These are phyloP conservation scores for Agrocybe praecox DNA, from an alignment of 768 basidiomycete species.

Conservation along the genomic window DNA sequence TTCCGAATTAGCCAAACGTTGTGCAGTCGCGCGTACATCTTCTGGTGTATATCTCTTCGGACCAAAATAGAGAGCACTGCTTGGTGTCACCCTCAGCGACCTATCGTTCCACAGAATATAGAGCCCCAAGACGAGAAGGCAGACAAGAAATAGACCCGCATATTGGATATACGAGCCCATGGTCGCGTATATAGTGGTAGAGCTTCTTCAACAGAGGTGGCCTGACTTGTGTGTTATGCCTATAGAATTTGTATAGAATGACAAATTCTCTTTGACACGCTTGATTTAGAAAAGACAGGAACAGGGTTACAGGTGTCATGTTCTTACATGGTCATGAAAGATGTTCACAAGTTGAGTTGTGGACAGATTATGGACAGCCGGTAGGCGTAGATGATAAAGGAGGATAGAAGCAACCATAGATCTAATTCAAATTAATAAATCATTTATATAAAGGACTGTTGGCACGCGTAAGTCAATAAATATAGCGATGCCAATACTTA, in stretches of 20 bases:
- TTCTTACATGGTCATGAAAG: too few species aligned
- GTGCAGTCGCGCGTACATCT: slow-evolving; percentile 39
- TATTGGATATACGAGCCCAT: slow-evolving; percentile 13
- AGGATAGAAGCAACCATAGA: neutral
- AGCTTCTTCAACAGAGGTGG: neutral
- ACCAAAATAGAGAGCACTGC: slow-evolving; percentile 47
- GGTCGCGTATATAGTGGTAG: neutral
- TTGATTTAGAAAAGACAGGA: neutral
- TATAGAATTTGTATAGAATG: too few species aligned
- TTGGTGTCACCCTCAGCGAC: slow-evolving; percentile 52
- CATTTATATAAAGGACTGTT: too few species aligned
- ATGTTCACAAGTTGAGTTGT: neutral
- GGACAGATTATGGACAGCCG: neutral
- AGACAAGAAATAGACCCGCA: slow-evolving; percentile 4
- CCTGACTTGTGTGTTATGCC: neutral
- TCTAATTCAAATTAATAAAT: neutral
- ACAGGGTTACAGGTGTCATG: too few species aligned
- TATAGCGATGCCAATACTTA: too few species aligned
- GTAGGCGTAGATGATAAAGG: neutral
- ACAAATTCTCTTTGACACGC: neutral
- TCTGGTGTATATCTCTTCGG: slow-evolving; percentile 51
- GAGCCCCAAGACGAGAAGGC: slow-evolving; percentile 21
- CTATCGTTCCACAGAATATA: slow-evolving; percentile 52
- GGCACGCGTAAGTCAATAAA: too few species aligned
- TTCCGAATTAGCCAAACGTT: slow-evolving; percentile 33